Evolutionary conservation across 192 early-diverging fungal genomes (phyloP), one percentile per base, ranked within the genome.

Genomic region (Powellomyces hirtus): DNA sequence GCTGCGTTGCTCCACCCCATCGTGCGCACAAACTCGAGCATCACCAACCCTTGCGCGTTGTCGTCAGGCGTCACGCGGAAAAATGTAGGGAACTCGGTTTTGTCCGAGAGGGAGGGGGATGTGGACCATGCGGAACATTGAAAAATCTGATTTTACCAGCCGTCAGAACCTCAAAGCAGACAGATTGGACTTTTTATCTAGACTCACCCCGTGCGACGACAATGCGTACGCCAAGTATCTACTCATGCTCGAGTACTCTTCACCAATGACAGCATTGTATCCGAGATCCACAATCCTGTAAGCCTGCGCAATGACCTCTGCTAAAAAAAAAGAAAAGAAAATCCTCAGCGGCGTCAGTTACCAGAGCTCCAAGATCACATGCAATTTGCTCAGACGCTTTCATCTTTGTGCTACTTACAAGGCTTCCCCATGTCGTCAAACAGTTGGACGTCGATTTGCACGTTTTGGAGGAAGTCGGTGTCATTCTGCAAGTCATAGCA

Each of bases 41-140:
- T 77, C 6, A 72, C 74, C 13, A 36, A 8, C 6, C 62, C 71
- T 36, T 77, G 75, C 1, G 52, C 42, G 24, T 72, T 68, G 64
- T 80, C 78, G 44, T 37, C 36, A 0, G 75, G 61, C 14, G 72
- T 45, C 0, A 68, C 59, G n/a, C 78, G 71, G 49, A 77, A 80
- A 45, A 80, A 80, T 64, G 75, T 74, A 20, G 75, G 68, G 55
- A 59, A 80, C 29, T 44, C 24, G 7, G 13, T n/a, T 46, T 77
- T 76, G 50, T 60, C 24, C 24, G 57, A 42, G 1, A 80, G 64
- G 24, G 20, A 58, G 13, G 66, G 59, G 29, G 63, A 72, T 22
- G 72, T 79, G 16, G 75, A 56, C n/a, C 57, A 44, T 27, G 68
- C 78, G 33, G 42, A 40, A 68, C 78, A 79, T 50, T 64, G 57